Evolutionary conservation across 2,329 filamentous ascomycete genomes (phyloP), one percentile per base, ranked within the genome.

Genomic region (Arthroderma sp.): DNA sequence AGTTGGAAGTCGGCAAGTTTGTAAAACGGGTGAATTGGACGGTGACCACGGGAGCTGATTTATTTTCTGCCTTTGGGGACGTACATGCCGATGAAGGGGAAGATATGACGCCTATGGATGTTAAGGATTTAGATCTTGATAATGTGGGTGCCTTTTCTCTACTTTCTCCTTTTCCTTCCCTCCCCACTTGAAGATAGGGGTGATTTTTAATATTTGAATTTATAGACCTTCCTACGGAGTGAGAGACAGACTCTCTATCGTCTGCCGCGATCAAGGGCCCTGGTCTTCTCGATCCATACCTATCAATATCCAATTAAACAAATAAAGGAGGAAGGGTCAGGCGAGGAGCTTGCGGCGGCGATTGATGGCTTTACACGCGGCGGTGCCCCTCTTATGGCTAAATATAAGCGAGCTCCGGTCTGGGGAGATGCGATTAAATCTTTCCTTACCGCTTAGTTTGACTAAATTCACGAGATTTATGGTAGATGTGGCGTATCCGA

Each of bases 241-340:
- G 78, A 82, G 58, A 62, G 75, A 30, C 78, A 81, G 63, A 77
- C 74, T 1, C 57, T 82, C 31, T 75, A 80, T 61, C 67, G 78
- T 1, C 56, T 81, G 28, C 75, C 75, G 3, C 50, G 60, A 40
- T 72, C 67, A 0, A 63, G 65, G 43, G 75, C 74, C 5, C 41
- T 81, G 15, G 67, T 80, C 0, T 81, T 81, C 60, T 68, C 65
- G 0, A 75, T 80, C 57, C 78, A 80, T 58, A 81, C 78, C 10
- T 81, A 79, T 57, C 61, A 69, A 46, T 80, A 81, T 57, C 67
- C 68, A 1, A 56, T 81, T 5, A 52, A 52, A 34, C 65, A 75
- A 42, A 60, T 81, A 38, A 77, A 74, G 53, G 67, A 68, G 4
- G 76, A 80, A 47, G 77, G 76, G 0, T 55, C 60, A 4, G 75